Base-by-base conservation (phyloP, 2,329 filamentous ascomycete genomes). In the Dryadomyces sulphureus region DNA sequence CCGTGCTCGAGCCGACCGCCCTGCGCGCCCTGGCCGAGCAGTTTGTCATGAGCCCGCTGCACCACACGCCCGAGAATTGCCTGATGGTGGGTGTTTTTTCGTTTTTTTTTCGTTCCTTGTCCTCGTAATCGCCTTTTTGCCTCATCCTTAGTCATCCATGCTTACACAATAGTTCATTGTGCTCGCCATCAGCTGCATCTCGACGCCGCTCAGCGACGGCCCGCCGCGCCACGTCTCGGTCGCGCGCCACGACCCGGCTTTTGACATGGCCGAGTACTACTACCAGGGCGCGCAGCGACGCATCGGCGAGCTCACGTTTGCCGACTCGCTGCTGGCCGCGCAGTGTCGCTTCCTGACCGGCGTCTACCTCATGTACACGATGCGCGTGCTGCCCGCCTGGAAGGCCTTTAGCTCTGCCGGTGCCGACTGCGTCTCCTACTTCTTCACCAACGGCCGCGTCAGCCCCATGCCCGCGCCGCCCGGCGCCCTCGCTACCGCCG, bases 281-380 rank as follows among this genome's bases (percentile, higher is more conserved):
- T 74, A 73, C 48, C 59, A 63, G 3, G 68, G 66, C 0, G 67
- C 69, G 0, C 69, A 72, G 51, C 69, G 66, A 51, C 58, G 69
- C 2, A 63, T 72, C 14, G 71, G 69, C 0, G 54, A 61, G 1
- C 52, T 71, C 7, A 54, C 70, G 3, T 59, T 60, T 5, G 59
- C 54, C 9, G 58, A 61, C 2, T 65, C 65, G 12, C 60, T 69
- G 3, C 55, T 73, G 5, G 67, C 65, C 7, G 64, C 69, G 0
- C 70, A 74, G 49, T 73, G 70, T 25, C 59, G 70, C 20, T 73
- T 74, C 22, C 56, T 49, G 20, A 47, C 39, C 17, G 48, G 41
- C 2, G 48, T 47, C 19, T 49, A 49, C 12, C 25, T 49, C 17
- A 47, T 47, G 45, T 30, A 38, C 39, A 49, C 48, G 6, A 16